Percentiles rank a stretch among this genome's conserved stretches.
Evolutionary conservation across 2,329 filamentous ascomycete species (phyloP).

Genomic region (Xylaria sp.): DNA sequence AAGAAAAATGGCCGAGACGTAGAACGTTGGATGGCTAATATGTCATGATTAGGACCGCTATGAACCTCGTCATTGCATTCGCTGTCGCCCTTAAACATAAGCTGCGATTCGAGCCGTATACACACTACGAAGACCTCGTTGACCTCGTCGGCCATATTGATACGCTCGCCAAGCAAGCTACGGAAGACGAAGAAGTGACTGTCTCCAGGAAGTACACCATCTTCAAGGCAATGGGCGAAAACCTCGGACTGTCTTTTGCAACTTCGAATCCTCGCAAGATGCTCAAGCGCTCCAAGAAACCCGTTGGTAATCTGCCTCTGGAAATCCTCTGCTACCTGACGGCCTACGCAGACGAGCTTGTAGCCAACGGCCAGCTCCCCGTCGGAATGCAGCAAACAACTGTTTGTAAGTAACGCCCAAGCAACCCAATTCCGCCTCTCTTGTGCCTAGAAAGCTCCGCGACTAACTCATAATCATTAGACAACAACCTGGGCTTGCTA

Average conservation of each 20-base stretch:
- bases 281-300: conserved; percentile 76
- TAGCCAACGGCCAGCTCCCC: conserved; percentile 64
- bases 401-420: conserved; percentile 51
- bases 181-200: conserved; percentile 54
- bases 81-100: conserved; percentile 83
- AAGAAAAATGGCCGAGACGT: no score
- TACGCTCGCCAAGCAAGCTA: conserved; percentile 73
- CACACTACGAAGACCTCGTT: conserved; percentile 77
- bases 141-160: conserved; percentile 77
- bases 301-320: conserved; percentile 83
- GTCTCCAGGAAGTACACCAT: conserved; percentile 56
- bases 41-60: conserved; percentile 60
- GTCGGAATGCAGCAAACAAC: conserved; percentile 69
- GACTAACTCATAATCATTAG: conserved; percentile 43
- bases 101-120: conserved; percentile 84
- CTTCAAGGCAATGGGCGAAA: conserved; percentile 75
- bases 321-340: conserved; percentile 81
- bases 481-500: conserved; percentile 69
- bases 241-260: conserved; percentile 80
- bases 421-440: conserved; percentile 14
- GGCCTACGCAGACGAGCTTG: conserved; percentile 70
- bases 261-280: conserved; percentile 80
- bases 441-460: conserved; percentile 22
- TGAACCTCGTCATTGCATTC: conserved; percentile 83
- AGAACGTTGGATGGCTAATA: conserved; percentile 1